Evolutionary conservation across 2,329 filamentous ascomycete species (phyloP), one percentile per base, ranked within the genome.

Genomic region (Paecilomyces sp.): DNA sequence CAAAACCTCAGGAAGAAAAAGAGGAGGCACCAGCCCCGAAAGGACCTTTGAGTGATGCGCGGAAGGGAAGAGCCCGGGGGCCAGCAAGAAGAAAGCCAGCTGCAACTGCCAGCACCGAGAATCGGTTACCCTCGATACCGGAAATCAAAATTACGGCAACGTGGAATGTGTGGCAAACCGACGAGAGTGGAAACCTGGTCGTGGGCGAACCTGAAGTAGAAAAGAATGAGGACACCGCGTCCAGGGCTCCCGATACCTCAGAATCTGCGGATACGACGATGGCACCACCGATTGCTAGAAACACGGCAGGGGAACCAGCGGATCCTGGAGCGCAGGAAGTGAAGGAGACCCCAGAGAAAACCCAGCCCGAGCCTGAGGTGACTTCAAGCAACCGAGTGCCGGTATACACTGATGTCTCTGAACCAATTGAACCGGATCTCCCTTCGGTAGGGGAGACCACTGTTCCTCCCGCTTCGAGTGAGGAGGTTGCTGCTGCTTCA

Each of bases 51-150:
- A 82, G 83, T 24, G 94, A 99, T 79, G 92, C 92, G 36, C 85
- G 94, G 65, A 97, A 97, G 79, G 87, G 92, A 25, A 85, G 94
- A 65, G 94, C 94, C 24, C 88, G 91, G 64, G 94, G 94, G 11
- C 94, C 94, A 15, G 87, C 91, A 66, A 85, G 92, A 65, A 84
- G 92, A 70, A 88, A 85, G 70, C 83, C 85, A 22, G 83, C 83
- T 15, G 78, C 76, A 24, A 85, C 89, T 25, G 84, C 86, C 31
- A 79, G 82, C 11, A 53, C 55, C 31, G 53, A 61, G 50, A 54
- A 66, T 7, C 66, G 62, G 56, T 66, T 73, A 9, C 70, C 70
- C 13, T 64, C 69, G 5, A 70, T 72, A n/a, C 72, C 74, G 1
- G 72, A 76, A 59, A 67, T 77, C 59, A 72, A 68, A 58, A 71